Evolutionary conservation across 2,329 filamentous ascomycete genomes (phyloP).

Genomic region (Paecilomyces niveus): DNA sequence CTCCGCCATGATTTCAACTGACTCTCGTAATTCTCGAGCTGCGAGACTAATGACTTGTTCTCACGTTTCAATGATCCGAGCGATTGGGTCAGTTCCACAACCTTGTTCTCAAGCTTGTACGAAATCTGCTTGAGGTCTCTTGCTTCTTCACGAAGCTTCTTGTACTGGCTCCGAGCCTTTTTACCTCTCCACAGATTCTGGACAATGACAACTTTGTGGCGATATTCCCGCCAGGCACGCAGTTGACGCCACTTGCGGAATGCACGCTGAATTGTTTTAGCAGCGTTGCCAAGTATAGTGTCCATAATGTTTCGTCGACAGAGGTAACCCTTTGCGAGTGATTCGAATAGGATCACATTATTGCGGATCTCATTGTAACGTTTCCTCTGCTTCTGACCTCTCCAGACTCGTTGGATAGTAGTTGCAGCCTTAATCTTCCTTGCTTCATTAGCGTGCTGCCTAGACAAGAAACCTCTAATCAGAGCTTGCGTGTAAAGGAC

Average conservation of each 20-base stretch:
- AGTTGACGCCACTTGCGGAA: constrained; percentile 79
- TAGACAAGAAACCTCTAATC: constrained; percentile 68
- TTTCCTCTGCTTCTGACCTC: constrained; percentile 83
- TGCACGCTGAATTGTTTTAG: constrained; percentile 77
- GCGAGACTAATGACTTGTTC: constrained; percentile 80
- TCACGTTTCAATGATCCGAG: constrained; percentile 87
- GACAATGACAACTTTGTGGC: constrained; percentile 79
- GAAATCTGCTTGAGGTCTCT: constrained; percentile 98
- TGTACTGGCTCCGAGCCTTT: constrained; percentile 74
- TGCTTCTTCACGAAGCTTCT: constrained; percentile 85
- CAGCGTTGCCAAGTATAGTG: constrained; percentile 86
- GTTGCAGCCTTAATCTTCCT: constrained; percentile 81
- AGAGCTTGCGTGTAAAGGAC: constrained; percentile 75
- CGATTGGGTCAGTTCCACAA: constrained; percentile 92
- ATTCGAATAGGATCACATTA: constrained; percentile 82
- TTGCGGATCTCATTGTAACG: constrained; percentile 69
- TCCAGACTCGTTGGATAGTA: constrained; percentile 92
- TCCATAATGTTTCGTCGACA: constrained; percentile 89
- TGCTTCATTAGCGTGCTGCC: constrained; percentile 70
- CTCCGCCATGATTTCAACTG: constrained; percentile 96
- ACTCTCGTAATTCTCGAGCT: constrained; percentile 91
- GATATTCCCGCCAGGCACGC: constrained; percentile 77
- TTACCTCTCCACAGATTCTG: constrained; percentile 92
- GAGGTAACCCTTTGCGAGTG: constrained; percentile 84
- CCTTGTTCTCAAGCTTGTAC: constrained; percentile 99